Percentiles rank a stretch among this genome's conserved stretches.
Evolutionary conservation across 805 yeast genomes (phyloP).

Genomic region (Lipomyces starkeyi): DNA sequence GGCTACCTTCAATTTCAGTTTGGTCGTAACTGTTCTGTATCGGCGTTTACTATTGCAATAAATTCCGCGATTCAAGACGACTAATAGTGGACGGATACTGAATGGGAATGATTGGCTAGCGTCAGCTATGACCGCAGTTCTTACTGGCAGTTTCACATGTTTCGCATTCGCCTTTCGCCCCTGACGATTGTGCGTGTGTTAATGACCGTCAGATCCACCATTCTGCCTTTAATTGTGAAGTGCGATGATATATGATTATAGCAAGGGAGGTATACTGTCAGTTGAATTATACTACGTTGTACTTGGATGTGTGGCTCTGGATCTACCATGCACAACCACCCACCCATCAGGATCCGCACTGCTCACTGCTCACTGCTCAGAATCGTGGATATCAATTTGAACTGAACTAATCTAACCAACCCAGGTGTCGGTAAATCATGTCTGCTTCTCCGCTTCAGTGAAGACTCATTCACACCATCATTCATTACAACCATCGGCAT

Average conservation of each 20-base stretch:
- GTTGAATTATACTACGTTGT: neutral
- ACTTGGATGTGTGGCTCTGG: no score
- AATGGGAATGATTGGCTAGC: neutral
- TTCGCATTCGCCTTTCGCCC: neutral
- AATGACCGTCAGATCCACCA: neutral
- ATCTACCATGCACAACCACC: neutral
- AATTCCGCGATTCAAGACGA: neutral
- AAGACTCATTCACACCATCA: slow-evolving; percentile 93
- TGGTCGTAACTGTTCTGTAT: neutral
- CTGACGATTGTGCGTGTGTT: neutral
- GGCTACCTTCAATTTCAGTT: neutral
- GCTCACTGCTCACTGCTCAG: neutral
- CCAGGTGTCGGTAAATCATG: slow-evolving; percentile 90
- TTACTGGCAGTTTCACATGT: neutral
- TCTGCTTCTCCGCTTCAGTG: slow-evolving; percentile 87
- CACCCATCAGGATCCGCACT: neutral
- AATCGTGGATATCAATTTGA: neutral
- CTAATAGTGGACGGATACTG: neutral
- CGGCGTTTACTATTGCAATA: neutral
- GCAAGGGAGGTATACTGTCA: neutral
- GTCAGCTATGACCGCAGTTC: neutral
- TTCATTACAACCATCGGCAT: slow-evolving; percentile 98
- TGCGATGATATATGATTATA: neutral
- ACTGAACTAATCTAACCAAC: neutral
- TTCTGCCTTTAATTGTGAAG: no score